Evolutionary conservation across 805 yeast genomes (phyloP).

Genomic region (Candida ovalis): DNA sequence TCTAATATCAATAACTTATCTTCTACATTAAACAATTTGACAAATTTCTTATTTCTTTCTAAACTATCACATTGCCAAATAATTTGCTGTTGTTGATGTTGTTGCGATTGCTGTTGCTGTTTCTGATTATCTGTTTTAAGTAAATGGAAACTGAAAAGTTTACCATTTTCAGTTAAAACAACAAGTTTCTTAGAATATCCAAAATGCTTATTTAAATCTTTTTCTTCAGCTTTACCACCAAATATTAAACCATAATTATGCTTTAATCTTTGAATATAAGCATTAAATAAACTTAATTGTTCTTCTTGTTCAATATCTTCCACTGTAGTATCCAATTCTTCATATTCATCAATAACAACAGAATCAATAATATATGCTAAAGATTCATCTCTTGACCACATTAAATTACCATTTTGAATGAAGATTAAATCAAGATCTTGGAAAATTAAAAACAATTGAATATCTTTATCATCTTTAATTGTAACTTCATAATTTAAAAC

Average conservation of each 20-base stretch:
- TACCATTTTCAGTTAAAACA: conserved; percentile 37
- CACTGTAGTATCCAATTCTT: conserved; percentile 19
- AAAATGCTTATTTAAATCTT: conserved; percentile 30
- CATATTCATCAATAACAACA: conserved; percentile 25
- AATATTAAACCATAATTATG: conserved; percentile 25
- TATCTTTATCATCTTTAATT: conserved; percentile 5
- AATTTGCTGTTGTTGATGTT: no score
- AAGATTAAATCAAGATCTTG: conserved; percentile 13
- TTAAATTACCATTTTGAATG: conserved; percentile 21
- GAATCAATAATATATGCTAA: conserved; percentile 35
- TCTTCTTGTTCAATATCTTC: conserved; percentile 33
- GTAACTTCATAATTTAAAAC: conserved; percentile 11
- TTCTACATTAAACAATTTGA: conserved; percentile 6
- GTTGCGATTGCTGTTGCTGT: no score
- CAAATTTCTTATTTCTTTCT: not conserved
- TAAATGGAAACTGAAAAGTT: conserved; percentile 41
- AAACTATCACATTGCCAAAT: conserved; percentile 35
- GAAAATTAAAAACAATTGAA: conserved; percentile 13
- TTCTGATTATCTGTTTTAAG: conserved; percentile 24
- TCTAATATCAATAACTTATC: conserved; percentile 7
- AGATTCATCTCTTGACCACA: conserved; percentile 45
- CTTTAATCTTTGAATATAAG: conserved; percentile 30
- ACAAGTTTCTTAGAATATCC: conserved; percentile 44
- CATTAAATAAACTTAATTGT: conserved; percentile 23
- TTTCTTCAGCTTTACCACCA: conserved; percentile 15